Percentiles rank a stretch among this genome's conserved stretches.
Evolutionary conservation across 2,329 filamentous ascomycete species (phyloP).

Genomic region (Exophiala sp.): DNA sequence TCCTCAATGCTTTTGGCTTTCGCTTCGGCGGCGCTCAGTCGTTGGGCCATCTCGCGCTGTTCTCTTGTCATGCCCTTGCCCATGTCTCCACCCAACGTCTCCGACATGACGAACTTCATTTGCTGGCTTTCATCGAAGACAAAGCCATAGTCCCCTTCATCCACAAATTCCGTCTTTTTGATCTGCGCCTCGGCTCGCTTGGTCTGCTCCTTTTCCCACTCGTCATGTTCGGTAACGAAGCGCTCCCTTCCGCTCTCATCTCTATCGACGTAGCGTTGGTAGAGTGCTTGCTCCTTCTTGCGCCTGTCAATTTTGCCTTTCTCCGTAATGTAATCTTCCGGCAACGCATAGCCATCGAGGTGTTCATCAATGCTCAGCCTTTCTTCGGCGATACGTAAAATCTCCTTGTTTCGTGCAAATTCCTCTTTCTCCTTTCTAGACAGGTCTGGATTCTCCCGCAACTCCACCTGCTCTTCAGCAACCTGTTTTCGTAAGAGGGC

Average conservation of each 20-base stretch:
- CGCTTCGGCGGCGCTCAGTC: conserved; percentile 83
- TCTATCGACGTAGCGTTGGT: conserved; percentile 82
- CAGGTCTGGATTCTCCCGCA: conserved; percentile 70
- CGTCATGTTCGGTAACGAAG: conserved; percentile 88
- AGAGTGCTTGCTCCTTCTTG: conserved; percentile 84
- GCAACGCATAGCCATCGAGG: conserved; percentile 85
- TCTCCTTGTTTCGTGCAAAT: conserved; percentile 83
- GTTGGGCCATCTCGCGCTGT: conserved; percentile 71
- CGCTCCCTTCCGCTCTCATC: conserved; percentile 85
- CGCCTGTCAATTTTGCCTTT: conserved; percentile 84
- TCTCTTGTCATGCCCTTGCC: conserved; percentile 67
- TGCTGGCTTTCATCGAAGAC: conserved; percentile 87
- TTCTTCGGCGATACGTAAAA: conserved; percentile 77
- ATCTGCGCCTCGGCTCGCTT: conserved; percentile 86
- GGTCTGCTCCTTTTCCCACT: conserved; percentile 90
- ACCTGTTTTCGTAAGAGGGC: conserved; percentile 88
- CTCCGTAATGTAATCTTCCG: conserved; percentile 91
- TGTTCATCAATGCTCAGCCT: conserved; percentile 85
- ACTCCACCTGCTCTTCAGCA: conserved; percentile 77
- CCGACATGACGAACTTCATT: conserved; percentile 78
- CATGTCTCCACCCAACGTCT: conserved; percentile 67
- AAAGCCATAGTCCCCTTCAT: conserved; percentile 84
- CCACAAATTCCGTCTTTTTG: conserved; percentile 66
- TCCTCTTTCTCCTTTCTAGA: conserved; percentile 78
- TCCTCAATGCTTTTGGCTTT: conserved; percentile 87